Conservation (phyloP, 495 filamentous ascomycete genomes). For the Clohesyomyces aquaticus region DNA sequence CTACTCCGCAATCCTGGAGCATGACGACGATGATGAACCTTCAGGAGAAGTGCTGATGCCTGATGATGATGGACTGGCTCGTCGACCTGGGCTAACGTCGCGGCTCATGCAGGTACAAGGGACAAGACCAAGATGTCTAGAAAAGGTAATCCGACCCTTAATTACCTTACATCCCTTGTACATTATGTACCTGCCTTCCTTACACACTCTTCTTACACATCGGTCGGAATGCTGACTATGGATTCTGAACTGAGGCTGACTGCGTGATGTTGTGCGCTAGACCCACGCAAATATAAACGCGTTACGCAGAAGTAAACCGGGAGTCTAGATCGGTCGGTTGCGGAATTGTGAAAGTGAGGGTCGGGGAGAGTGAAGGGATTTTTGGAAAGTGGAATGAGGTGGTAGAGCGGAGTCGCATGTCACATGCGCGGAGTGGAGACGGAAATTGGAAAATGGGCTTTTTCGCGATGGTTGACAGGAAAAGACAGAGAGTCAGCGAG, state of each 20-base stretch:
- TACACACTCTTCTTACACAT: no score
- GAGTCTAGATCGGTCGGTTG: slow-evolving; percentile 5
- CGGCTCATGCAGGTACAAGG: slow-evolving; percentile 56
- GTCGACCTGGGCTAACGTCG: no score
- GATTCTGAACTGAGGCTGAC: no score
- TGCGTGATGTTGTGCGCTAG: no score
- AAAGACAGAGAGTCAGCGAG: not conserved
- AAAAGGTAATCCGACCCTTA: slow-evolving; percentile 53
- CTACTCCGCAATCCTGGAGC: no score
- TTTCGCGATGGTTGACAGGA: not conserved
- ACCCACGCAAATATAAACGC: slow-evolving; percentile 37
- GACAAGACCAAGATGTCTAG: slow-evolving; percentile 70
- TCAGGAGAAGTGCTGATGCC: slow-evolving; percentile 7
- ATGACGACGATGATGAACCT: no score
- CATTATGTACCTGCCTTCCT: no score
- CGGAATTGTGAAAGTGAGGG: not conserved
- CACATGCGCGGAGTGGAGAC: not conserved
- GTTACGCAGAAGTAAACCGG: slow-evolving; percentile 12
- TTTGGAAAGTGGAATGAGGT: no score
- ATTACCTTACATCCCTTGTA: not conserved
- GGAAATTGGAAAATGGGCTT: slow-evolving; percentile 9
- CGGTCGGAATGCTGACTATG: no score
- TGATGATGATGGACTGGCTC: not conserved
- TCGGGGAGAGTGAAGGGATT: not conserved
- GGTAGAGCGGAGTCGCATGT: not conserved